Evolutionary conservation across 495 filamentous ascomycete genomes (phyloP).

Genomic region (Extremus antarcticus): DNA sequence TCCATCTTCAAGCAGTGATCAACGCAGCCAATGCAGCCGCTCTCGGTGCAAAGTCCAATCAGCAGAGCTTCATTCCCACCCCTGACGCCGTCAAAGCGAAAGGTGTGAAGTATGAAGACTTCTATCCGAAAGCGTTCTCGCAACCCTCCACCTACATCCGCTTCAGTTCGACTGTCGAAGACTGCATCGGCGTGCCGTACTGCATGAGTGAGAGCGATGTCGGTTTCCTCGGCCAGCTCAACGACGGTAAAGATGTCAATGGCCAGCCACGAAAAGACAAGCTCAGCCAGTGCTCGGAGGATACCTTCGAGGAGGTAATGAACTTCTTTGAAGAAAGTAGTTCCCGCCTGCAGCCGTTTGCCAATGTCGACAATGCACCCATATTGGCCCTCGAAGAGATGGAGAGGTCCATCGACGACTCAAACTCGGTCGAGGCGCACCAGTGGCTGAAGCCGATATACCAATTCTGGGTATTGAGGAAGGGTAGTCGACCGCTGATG

Average conservation of each 20-base stretch:
- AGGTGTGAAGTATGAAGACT: conserved; percentile 68
- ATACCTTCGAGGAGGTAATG: conserved; percentile 90
- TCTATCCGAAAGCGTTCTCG: conserved; percentile 68
- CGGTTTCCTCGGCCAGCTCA: conserved; percentile 70
- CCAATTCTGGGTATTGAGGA: conserved; percentile 71
- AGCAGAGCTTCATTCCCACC: conserved; percentile 69
- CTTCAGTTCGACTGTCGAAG: conserved; percentile 95
- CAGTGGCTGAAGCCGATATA: conserved; percentile 77
- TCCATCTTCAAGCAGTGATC: conserved; percentile 92
- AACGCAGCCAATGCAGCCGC: conserved; percentile 56
- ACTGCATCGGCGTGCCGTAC: conserved; percentile 77
- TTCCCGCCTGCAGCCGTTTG: conserved; percentile 69
- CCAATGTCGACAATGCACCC: conserved; percentile 72
- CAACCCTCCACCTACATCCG: conserved; percentile 90
- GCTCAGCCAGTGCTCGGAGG: conserved; percentile 60
- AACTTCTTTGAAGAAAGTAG: conserved; percentile 86
- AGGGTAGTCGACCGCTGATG: conserved; percentile 58
- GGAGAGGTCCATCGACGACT: conserved; percentile 62
- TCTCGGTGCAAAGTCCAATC: conserved; percentile 54
- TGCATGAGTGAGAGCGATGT: conserved; percentile 88
- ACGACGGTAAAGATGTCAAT: conserved; percentile 44
- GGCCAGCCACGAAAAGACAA: conserved; percentile 35
- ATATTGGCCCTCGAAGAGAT: conserved; percentile 72
- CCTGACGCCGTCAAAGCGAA: conserved; percentile 62
- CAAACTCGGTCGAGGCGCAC: conserved; percentile 53